Conservation (phyloP, 352 stramenopile genomes). For the Globisporangium camurandrum region DNA sequence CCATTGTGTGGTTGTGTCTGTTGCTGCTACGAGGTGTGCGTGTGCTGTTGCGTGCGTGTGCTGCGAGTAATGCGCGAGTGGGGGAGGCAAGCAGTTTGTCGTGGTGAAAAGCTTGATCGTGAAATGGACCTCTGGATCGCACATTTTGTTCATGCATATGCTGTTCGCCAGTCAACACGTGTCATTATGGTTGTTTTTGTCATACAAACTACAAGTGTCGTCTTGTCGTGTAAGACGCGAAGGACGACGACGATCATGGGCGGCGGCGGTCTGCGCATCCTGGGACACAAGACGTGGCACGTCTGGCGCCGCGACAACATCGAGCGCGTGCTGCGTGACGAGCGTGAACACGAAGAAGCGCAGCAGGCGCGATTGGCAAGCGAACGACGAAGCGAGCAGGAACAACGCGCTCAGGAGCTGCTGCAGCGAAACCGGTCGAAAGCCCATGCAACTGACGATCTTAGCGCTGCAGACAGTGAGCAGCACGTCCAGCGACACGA, state of each 20-base stretch:
- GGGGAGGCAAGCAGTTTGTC: not conserved
- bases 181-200: too few species aligned
- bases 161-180: not conserved
- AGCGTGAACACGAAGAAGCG: slow-evolving; percentile 33
- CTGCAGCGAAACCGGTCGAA: not conserved
- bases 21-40: not conserved
- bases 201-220: not conserved
- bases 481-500: too few species aligned
- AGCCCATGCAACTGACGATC: not conserved
- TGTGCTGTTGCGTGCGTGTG: not conserved
- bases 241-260: slow-evolving; percentile 27
- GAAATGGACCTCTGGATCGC: slow-evolving; percentile 11
- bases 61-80: too few species aligned
- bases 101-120: slow-evolving; percentile 1
- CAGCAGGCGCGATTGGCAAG: slow-evolving; percentile 21
- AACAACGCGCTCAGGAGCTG: slow-evolving; percentile 29
- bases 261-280: slow-evolving; percentile 53
- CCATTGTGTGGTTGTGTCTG: slow-evolving; percentile 25
- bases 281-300: slow-evolving; percentile 81
- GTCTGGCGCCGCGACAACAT: slow-evolving; percentile 83
- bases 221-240: too few species aligned
- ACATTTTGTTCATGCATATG: too few species aligned
- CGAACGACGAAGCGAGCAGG: slow-evolving; percentile 23
- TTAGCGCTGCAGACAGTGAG: not conserved
- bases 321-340: slow-evolving; percentile 64